A percentile compares a stretch with the other conserved stretches of the same genome.
These are phyloP conservation scores for Daedaleopsis sinensis DNA, from an alignment of 768 basidiomycete genomes.

Conservation along the genomic window DNA sequence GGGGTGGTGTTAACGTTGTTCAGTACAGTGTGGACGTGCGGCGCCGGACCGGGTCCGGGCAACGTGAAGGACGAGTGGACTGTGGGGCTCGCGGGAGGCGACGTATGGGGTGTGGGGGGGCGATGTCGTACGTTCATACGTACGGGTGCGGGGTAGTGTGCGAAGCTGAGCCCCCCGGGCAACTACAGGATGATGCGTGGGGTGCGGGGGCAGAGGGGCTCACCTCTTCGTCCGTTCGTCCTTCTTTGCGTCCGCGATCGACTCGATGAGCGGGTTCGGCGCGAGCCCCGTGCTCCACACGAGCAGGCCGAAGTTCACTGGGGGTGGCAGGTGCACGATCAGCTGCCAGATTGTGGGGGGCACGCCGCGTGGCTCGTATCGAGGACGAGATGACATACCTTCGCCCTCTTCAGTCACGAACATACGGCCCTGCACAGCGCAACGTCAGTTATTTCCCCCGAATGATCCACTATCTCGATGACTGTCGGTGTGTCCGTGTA, in stretches of 20 bases:
- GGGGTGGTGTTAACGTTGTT: neutral
- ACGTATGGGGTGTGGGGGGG: neutral
- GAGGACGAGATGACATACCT: constrained; percentile 43
- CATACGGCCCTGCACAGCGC: constrained; percentile 56
- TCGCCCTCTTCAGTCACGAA: constrained; percentile 73
- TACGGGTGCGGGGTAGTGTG: neutral
- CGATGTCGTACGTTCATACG: neutral
- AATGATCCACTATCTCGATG: neutral
- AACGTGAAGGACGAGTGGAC: neutral
- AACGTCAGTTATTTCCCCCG: neutral
- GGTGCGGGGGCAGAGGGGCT: constrained; percentile 5
- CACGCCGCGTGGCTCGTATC: constrained; percentile 3
- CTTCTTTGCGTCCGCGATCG: constrained; percentile 62
- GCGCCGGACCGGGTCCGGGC: neutral
- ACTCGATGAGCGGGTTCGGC: constrained; percentile 75
- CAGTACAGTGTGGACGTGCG: neutral
- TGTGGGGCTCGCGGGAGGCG: neutral
- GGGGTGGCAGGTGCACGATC: neutral
- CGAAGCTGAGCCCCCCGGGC: neutral
- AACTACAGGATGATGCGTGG: neutral
- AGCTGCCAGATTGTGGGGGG: neutral
- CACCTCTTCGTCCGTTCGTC: constrained; percentile 60
- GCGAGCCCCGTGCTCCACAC: constrained; percentile 90
- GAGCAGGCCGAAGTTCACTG: constrained; percentile 80
- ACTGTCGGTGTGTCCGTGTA: no score